phyloP scores from a whole-genome alignment of 148 eudicot genomes.

The Chenopodium suecicum region DNA sequence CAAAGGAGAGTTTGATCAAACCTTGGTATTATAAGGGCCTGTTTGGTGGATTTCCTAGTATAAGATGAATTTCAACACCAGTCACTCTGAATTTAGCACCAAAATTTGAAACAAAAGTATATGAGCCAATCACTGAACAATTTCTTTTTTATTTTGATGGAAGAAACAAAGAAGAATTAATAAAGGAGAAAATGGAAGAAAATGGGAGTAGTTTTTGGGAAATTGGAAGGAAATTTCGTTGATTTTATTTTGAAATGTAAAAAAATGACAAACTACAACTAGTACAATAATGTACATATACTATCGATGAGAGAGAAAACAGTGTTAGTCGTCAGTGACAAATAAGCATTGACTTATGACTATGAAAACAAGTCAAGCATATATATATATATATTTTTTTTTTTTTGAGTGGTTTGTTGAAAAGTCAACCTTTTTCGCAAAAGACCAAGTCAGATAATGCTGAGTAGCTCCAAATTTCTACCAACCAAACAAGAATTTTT shows the following conservation, averaged over 20 bases:
- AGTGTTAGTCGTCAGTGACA: not conserved
- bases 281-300: too few relatives aligned
- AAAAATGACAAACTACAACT: too few relatives aligned
- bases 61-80: not conserved
- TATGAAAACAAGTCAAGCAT: not conserved
- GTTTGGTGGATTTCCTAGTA: not conserved
- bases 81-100: not conserved
- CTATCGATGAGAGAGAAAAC: not conserved
- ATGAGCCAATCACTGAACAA: not conserved
- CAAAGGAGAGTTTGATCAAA: not conserved
- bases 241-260: too few relatives aligned
- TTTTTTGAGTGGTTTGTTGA: not conserved
- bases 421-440: not conserved
- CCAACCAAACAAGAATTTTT: too few relatives aligned
- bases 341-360: not conserved
- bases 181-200: not conserved
- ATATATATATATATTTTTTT: not conserved
- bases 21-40: not conserved
- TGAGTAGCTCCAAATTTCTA: too few relatives aligned
- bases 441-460: not conserved
- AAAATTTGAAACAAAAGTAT: not conserved
- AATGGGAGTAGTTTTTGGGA: not conserved
- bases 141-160: too few relatives aligned
- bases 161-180: not conserved
- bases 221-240: conserved; percentile 24